Base-by-base conservation (phyloP, 768 basidiomycete genomes). In the Candolleomyces aberdarensis region DNA sequence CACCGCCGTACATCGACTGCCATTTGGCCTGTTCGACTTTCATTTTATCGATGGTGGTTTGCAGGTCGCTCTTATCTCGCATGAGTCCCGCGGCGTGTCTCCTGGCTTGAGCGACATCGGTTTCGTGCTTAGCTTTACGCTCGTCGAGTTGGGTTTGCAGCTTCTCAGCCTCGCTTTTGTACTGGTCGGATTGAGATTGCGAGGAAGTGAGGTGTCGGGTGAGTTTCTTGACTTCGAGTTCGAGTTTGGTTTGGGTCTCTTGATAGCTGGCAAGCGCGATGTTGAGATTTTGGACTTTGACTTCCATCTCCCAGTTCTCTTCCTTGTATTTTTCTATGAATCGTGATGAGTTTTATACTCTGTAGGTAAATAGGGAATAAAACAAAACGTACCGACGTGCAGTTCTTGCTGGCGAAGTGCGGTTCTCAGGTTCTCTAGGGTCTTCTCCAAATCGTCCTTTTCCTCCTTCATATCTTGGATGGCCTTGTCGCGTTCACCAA, bases 271-370 rank as follows among this genome's bases (percentile, higher is more conserved):
- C 70, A 50, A 90, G 79, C 64, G 91, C 86, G 1, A 83, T 76
- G 43, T 88, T 88, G 22, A 95, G 81, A 61, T 97, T 95, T 71
- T 98, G 96, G 31, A 94, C 78, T 15, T 85, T 84, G 53, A 98
- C 94, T 77, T 98, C 96, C 60, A 98, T 86, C 70, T 98, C 96
- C 97, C 97, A 98, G 72, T 97, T 98, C 75, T 96, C 94, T 76
- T 98, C 96, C 76, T 94, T 94, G 85, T 87, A 96, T 64, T 94
- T 94, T 72, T 98, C 96, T 89, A 68, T 31, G 53, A 59, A 57
- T 53, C 36, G 36, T 36, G 36, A 8, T 36, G 61, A 41, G 44
- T 41, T 55, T 50, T n/a, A 53, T 17, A 53, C 32, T 17, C 32
- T 17, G 17, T 54, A 15, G 31, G 36, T 49, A 40, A 39, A 56